Percentiles rank a stretch among this genome's conserved stretches.
Evolutionary conservation across 495 filamentous ascomycete genomes (phyloP).

Genomic region (Penicillium tannophilum): DNA sequence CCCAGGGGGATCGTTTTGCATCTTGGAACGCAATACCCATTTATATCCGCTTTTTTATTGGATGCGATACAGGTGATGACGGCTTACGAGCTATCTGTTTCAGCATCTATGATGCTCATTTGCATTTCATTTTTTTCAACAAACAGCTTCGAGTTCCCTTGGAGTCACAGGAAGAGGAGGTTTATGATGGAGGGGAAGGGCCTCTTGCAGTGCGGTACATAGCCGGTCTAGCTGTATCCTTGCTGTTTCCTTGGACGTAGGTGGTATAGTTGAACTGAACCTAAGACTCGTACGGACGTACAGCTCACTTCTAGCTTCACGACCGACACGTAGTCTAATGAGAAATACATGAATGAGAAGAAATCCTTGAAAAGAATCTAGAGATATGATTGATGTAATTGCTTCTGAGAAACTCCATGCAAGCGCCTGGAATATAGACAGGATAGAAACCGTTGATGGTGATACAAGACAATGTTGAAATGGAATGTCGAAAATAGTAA

Average conservation of each 20-base stretch:
- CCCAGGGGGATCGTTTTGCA: not conserved
- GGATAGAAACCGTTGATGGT: slow-evolving; percentile 18
- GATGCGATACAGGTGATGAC: not conserved
- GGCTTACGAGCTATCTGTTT: slow-evolving; percentile 11
- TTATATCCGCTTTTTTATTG: not conserved
- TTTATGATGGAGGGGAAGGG: not conserved
- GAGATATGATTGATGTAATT: not conserved
- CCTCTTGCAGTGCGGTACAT: not conserved
- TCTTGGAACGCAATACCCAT: slow-evolving; percentile 15
- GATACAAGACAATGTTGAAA: slow-evolving; percentile 26
- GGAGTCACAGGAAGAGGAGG: not conserved
- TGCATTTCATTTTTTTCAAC: not conserved
- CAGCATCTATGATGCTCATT: not conserved
- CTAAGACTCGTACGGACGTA: not conserved
- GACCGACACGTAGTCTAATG: slow-evolving; percentile 11
- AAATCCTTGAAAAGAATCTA: not conserved
- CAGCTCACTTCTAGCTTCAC: not conserved
- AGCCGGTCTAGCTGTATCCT: slow-evolving; percentile 2
- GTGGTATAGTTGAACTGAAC: not conserved
- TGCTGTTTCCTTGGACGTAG: slow-evolving; percentile 1
- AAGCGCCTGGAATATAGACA: slow-evolving; percentile 8
- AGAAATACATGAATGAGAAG: slow-evolving; percentile 5
- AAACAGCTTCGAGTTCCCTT: not conserved
- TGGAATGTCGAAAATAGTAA: slow-evolving; percentile 9
- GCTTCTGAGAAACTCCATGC: not conserved